phyloP scores from a whole-genome alignment of 192 early-diverging fungal species.

The Dissophora globulifera region DNA sequence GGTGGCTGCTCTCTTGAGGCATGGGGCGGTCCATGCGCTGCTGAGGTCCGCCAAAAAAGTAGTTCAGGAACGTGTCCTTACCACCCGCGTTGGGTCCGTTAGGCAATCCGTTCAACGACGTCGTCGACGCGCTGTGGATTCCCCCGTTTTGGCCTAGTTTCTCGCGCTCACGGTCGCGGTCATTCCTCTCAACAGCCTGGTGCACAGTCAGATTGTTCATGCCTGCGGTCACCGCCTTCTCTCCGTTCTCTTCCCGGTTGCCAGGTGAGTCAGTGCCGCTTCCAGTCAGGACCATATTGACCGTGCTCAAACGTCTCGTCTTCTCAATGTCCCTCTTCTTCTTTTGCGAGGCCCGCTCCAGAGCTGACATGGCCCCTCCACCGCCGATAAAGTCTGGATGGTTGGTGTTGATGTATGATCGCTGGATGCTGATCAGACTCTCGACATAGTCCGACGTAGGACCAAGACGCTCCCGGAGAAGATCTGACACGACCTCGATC shows the following conservation, averaged over 20 bases:
- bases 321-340: conserved; percentile 63
- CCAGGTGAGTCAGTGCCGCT: conserved; percentile 11
- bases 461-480: conserved; percentile 77
- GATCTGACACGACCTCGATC: conserved; percentile 80
- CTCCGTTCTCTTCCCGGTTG: conserved; percentile 23
- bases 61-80: conserved; percentile 61
- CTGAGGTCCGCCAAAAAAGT: conserved; percentile 61
- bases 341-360: conserved; percentile 75
- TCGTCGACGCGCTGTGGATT: conserved; percentile 32
- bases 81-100: conserved; percentile 28
- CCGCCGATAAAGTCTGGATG: conserved; percentile 88
- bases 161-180: conserved; percentile 50
- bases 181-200: conserved; percentile 55
- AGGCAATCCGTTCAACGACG: conserved; percentile 27
- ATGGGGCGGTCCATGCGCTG: conserved; percentile 30
- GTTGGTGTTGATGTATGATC: conserved; percentile 87
- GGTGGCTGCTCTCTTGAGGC: conserved; percentile 17
- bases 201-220: conserved; percentile 49
- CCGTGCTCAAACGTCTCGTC: conserved; percentile 31
- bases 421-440: conserved; percentile 84
- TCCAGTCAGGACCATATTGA: conserved; percentile 28
- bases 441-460: conserved; percentile 81
- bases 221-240: conserved; percentile 19
- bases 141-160: conserved; percentile 26
- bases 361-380: conserved; percentile 74